Conservation (phyloP, 768 basidiomycete species). For the Multifurca ochricompacta region DNA sequence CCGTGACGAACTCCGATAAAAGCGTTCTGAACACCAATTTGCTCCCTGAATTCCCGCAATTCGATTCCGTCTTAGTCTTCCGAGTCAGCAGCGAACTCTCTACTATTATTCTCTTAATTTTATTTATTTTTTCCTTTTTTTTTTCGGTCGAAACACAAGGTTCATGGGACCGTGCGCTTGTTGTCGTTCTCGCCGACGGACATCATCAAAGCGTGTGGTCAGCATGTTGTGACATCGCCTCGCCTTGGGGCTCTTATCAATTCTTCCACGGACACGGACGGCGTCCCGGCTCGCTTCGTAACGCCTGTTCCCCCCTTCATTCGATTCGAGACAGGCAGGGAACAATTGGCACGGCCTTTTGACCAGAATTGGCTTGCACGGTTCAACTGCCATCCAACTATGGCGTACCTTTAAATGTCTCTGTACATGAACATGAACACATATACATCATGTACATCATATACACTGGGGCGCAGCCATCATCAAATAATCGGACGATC, state of each 20-base stretch:
- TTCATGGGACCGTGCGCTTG: slow-evolving; percentile 19
- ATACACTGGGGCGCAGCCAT: too few species aligned
- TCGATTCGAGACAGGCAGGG: neutral
- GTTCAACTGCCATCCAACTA: slow-evolving; percentile 11
- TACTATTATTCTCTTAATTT: neutral
- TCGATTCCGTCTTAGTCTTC: slow-evolving; percentile 8
- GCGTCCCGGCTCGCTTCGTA: slow-evolving; percentile 4
- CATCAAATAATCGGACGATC: neutral
- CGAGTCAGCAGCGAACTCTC: slow-evolving; percentile 5
- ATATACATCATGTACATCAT: too few species aligned
- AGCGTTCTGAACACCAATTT: slow-evolving; percentile 23
- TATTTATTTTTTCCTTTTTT: neutral
- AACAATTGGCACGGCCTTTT: neutral
- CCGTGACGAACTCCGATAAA: slow-evolving; percentile 32
- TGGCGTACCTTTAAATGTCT: too few species aligned
- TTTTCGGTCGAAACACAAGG: slow-evolving; percentile 19
- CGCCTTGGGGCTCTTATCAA: slow-evolving; percentile 17
- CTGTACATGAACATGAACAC: too few species aligned
- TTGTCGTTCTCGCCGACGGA: slow-evolving; percentile 20
- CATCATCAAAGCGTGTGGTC: slow-evolving; percentile 20
- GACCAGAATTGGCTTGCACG: slow-evolving; percentile 2
- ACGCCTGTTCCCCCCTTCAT: slow-evolving; percentile 1
- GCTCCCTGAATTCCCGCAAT: slow-evolving; percentile 19
- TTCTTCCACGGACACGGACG: slow-evolving; percentile 16
- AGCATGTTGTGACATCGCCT: slow-evolving; percentile 21